These are phyloP conservation scores for Neoarthrinium moseri DNA, from an alignment of 2,329 filamentous ascomycete genomes.

Conservation along the genomic window DNA sequence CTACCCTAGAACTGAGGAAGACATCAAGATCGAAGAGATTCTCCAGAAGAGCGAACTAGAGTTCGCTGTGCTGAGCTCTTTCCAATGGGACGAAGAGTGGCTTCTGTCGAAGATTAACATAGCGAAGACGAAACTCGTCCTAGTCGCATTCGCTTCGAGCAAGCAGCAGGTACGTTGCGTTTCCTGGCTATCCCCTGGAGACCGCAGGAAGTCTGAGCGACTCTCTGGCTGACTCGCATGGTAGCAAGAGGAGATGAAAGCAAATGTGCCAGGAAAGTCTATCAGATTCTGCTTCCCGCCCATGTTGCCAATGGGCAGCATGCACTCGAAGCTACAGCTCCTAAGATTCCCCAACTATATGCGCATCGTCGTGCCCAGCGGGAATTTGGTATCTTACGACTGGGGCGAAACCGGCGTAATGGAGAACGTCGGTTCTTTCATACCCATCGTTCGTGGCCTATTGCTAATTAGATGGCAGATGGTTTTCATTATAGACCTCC, in stretches of 20 bases:
- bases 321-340: constrained; percentile 95
- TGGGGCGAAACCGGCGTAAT: constrained; percentile 85
- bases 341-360: constrained; percentile 75
- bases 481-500: constrained; percentile 90
- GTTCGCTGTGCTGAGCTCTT: constrained; percentile 82
- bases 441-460: not conserved
- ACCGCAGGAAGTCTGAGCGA: not conserved
- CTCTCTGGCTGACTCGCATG: not conserved
- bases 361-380: constrained; percentile 80
- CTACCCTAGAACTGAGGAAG: constrained; percentile 59
- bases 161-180: constrained; percentile 49
- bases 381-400: constrained; percentile 81
- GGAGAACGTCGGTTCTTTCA: constrained; percentile 66
- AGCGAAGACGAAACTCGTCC: constrained; percentile 57
- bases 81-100: constrained; percentile 83
- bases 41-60: constrained; percentile 70
- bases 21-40: constrained; percentile 87
- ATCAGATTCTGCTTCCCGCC: constrained; percentile 78
- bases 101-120: constrained; percentile 68
- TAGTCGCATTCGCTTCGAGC: constrained; percentile 55
- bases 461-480: constrained; percentile 45
- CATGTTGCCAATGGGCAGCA: constrained; percentile 72
- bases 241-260: constrained; percentile 48
- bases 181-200: not conserved
- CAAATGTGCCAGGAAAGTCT: constrained; percentile 46